These are phyloP conservation scores for Fonsecaea nubica DNA, from an alignment of 2,329 filamentous ascomycete genomes.

Conservation along the genomic window DNA sequence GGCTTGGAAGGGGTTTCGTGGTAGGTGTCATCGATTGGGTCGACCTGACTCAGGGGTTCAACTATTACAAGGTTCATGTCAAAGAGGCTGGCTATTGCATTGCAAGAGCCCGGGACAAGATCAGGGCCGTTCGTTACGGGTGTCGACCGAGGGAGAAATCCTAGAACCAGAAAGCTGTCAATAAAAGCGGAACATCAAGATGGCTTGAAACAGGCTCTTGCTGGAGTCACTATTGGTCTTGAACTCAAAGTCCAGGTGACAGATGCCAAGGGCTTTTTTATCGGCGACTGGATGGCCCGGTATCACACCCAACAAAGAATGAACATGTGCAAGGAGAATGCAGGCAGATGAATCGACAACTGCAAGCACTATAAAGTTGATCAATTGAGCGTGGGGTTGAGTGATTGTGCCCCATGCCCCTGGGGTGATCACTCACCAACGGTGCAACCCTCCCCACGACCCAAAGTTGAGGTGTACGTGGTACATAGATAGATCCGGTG, in stretches of 20 bases:
- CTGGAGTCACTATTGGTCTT: background rate
- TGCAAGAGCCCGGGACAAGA: background rate
- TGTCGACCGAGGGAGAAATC: background rate
- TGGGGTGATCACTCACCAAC: background rate
- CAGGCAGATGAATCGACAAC: background rate
- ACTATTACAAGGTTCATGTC: background rate
- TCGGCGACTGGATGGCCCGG: slow-evolving; percentile 11
- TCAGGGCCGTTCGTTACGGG: background rate
- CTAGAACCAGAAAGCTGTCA: background rate
- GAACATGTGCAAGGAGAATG: background rate
- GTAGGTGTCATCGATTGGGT: background rate
- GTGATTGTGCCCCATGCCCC: background rate
- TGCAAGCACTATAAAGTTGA: background rate
- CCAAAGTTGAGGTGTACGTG: background rate
- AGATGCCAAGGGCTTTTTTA: background rate
- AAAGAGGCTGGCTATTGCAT: background rate
- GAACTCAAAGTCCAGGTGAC: background rate
- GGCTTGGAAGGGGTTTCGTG: background rate
- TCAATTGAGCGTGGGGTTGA: slow-evolving; percentile 13
- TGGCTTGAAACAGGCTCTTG: background rate
- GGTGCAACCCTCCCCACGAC: background rate
- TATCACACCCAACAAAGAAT: background rate
- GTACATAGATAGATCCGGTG: background rate
- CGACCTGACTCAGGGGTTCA: background rate
- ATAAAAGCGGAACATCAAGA: background rate